Evolutionary conservation across 1,139 yeast genomes (phyloP).

Genomic region (Yamadazyma epiphylla): DNA sequence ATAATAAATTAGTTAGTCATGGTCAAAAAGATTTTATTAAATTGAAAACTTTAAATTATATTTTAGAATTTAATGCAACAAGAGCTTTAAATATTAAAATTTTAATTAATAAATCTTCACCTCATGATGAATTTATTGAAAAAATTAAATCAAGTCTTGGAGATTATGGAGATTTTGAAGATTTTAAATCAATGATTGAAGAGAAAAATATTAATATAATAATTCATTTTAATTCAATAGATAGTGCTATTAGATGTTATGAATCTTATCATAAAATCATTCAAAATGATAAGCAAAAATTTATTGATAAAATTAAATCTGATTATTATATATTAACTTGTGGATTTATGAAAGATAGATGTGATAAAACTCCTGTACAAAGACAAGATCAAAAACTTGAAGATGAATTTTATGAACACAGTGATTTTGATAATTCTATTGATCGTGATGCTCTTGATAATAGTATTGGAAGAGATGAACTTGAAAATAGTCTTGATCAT

Average conservation of each 20-base stretch:
- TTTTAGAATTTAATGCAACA: slow-evolving; percentile 39
- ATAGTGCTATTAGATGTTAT: slow-evolving; percentile 35
- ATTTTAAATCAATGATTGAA: slow-evolving; percentile 5
- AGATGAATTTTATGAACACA: not conserved
- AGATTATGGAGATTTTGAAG: slow-evolving; percentile 5
- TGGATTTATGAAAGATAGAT: slow-evolving; percentile 33
- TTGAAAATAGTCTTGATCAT: not conserved
- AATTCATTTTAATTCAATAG: slow-evolving; percentile 40
- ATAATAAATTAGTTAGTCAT: slow-evolving; percentile 12
- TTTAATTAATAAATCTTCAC: not conserved
- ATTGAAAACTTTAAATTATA: slow-evolving; percentile 40
- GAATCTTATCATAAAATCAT: slow-evolving; percentile 28
- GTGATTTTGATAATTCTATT: not conserved
- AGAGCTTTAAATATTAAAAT: slow-evolving; percentile 20
- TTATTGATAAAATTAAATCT: slow-evolving; percentile 11
- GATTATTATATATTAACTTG: slow-evolving; percentile 3
- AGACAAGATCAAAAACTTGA: not conserved
- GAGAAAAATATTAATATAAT: slow-evolving; percentile 10
- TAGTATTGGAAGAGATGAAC: no score
- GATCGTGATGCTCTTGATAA: not conserved
- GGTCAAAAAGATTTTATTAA: slow-evolving; percentile 35
- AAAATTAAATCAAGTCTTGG: slow-evolving; percentile 1
- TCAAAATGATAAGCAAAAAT: slow-evolving; percentile 19
- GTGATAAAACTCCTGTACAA: slow-evolving; percentile 22
- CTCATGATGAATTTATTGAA: not conserved